phyloP scores from a whole-genome alignment of 768 basidiomycete species.

The Boletus pseudo-olivaceus region DNA sequence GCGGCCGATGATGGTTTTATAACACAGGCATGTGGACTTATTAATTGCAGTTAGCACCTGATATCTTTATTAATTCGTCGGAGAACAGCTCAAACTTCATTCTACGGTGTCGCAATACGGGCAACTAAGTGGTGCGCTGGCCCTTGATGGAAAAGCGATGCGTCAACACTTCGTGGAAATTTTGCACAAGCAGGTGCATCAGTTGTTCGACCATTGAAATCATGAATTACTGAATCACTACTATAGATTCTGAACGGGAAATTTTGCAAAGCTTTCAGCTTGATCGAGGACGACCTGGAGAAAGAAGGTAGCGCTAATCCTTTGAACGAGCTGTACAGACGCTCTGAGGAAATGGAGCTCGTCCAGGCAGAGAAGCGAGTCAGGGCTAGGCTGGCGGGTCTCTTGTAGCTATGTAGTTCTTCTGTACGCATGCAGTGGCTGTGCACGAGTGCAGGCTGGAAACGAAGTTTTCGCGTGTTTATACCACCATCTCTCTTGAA shows the following conservation, averaged over 20 bases:
- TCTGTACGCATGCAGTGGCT: constrained; percentile 13
- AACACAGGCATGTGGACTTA: constrained; percentile 37
- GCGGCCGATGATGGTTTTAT: constrained; percentile 68
- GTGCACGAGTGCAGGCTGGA: constrained; percentile 16
- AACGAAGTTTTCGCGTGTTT: constrained; percentile 38
- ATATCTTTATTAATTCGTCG: background rate
- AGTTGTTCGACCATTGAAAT: background rate
- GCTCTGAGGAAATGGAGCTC: constrained; percentile 49
- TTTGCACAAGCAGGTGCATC: constrained; percentile 49
- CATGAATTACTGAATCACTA: background rate
- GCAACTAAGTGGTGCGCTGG: constrained; percentile 54
- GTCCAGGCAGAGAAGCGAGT: constrained; percentile 60
- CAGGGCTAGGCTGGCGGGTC: constrained; percentile 43
- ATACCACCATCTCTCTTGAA: constrained; percentile 7
- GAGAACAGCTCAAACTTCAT: constrained; percentile 52
- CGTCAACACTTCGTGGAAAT: constrained; percentile 57
- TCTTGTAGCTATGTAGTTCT: constrained; percentile 25
- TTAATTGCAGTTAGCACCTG: background rate
- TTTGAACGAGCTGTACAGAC: constrained; percentile 50
- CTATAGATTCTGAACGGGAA: constrained; percentile 55
- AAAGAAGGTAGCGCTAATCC: constrained; percentile 54
- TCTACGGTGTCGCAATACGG: constrained; percentile 62
- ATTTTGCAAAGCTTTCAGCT: constrained; percentile 52
- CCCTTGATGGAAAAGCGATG: constrained; percentile 48
- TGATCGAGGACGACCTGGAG: constrained; percentile 54